Conservation (phyloP, 2,329 filamentous ascomycete genomes). For the Pseudogymnoascus sp. region DNA sequence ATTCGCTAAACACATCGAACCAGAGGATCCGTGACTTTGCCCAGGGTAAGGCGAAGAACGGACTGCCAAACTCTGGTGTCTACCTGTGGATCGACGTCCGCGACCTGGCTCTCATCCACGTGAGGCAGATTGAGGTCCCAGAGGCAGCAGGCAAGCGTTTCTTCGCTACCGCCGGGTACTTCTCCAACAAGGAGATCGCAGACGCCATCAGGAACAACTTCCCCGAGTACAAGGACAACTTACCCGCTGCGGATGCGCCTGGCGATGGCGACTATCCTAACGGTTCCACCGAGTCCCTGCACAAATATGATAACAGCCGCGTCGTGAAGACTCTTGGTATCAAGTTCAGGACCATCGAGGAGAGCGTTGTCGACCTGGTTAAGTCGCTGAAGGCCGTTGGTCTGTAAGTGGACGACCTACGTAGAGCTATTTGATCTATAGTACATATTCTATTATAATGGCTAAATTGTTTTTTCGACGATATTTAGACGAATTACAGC, state of each 20-base stretch:
- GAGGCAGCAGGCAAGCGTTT: slow-evolving; percentile 56
- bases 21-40: slow-evolving; percentile 56
- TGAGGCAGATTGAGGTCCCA: slow-evolving; percentile 49
- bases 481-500: background rate
- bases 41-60: slow-evolving; percentile 52
- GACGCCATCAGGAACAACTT: slow-evolving; percentile 49
- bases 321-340: slow-evolving; percentile 51
- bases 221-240: slow-evolving; percentile 41
- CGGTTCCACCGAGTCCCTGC: slow-evolving; percentile 36
- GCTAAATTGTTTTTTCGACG: background rate
- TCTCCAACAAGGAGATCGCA: slow-evolving; percentile 52
- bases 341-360: slow-evolving; percentile 50
- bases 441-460: background rate
- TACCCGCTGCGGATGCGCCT: slow-evolving; percentile 38
- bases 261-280: slow-evolving; percentile 27
- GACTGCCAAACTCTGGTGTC: slow-evolving; percentile 49
- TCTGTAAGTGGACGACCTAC: background rate
- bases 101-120: slow-evolving; percentile 56
- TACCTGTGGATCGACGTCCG: slow-evolving; percentile 55
- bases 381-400: slow-evolving; percentile 29
- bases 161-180: slow-evolving; percentile 53
- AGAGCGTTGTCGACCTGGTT: slow-evolving; percentile 54
- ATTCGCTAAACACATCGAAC: slow-evolving; percentile 67
- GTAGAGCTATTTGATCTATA: background rate
- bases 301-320: slow-evolving; percentile 48